These are phyloP conservation scores for Sphaceloma murrayae DNA, from an alignment of 2,329 filamentous ascomycete genomes.

Conservation along the genomic window DNA sequence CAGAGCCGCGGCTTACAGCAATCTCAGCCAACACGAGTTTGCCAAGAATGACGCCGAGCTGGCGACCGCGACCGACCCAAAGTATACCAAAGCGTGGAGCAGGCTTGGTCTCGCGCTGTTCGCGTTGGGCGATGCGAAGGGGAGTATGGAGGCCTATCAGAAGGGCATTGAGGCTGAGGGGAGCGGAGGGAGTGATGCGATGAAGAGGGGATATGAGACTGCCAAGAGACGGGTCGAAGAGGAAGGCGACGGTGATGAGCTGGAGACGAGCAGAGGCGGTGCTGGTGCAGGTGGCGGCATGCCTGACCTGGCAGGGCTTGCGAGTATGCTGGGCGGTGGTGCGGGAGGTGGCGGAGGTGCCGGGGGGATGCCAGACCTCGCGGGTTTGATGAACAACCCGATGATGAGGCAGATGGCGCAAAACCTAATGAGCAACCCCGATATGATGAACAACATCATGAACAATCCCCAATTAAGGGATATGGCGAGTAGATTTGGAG, in stretches of 20 bases:
- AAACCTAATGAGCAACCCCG: conserved; percentile 93
- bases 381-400: conserved; percentile 87
- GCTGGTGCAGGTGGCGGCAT: conserved; percentile 33
- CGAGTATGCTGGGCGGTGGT: conserved; percentile 42
- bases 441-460: conserved; percentile 86
- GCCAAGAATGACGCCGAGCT: conserved; percentile 84
- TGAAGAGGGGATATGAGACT: conserved; percentile 95
- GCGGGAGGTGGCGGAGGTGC: conserved; percentile 53
- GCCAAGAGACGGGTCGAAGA: conserved; percentile 81
- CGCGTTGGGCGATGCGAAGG: conserved; percentile 81
- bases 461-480: conserved; percentile 79
- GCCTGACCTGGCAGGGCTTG: conserved; percentile 34
- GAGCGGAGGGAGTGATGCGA: conserved; percentile 86
- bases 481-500: conserved; percentile 72
- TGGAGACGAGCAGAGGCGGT: conserved; percentile 24
- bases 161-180: conserved; percentile 91
- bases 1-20: conserved; percentile 87
- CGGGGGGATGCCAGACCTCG: conserved; percentile 80
- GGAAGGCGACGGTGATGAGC: conserved; percentile 44
- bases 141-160: conserved; percentile 88
- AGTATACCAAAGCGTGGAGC: conserved; percentile 96
- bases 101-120: conserved; percentile 84
- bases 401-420: conserved; percentile 98
- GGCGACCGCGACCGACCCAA: conserved; percentile 76
- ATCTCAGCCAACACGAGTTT: conserved; percentile 70